Conservation (phyloP, 2,329 filamentous ascomycete species). For the Sporothrix curviconia region DNA sequence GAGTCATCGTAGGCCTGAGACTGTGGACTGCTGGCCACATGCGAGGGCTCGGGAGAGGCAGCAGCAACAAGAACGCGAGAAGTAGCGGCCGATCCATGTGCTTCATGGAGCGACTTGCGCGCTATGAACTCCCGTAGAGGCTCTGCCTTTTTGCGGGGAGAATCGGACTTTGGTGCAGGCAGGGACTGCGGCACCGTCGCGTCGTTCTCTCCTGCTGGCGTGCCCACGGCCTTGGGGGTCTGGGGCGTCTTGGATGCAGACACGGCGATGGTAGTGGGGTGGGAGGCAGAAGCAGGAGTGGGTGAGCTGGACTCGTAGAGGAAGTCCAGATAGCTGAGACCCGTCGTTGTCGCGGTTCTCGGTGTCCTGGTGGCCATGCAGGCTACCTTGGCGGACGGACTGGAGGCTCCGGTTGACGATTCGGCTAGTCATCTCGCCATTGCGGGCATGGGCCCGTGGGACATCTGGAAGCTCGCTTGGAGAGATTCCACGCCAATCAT, state of each 20-base stretch:
- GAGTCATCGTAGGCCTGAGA: conserved; percentile 42
- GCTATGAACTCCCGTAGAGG: conserved; percentile 16
- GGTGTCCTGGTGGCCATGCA: neutral
- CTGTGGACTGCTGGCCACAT: conserved; percentile 20
- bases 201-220: neutral
- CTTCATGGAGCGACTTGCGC: conserved; percentile 15
- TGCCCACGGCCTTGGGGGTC: neutral
- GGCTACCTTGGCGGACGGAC: conserved; percentile 37
- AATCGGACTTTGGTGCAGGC: neutral
- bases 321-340: conserved; percentile 15
- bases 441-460: conserved; percentile 42
- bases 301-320: conserved; percentile 9
- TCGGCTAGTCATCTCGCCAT: conserved; percentile 49
- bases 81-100: neutral
- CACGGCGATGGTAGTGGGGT: neutral
- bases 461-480: conserved; percentile 17
- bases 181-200: neutral
- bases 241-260: neutral
- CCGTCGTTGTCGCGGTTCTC: conserved; percentile 5
- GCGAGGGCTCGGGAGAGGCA: neutral
- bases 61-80: neutral
- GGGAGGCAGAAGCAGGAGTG: neutral
- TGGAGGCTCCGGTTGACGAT: conserved; percentile 52
- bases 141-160: conserved; percentile 15
- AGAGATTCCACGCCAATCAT: conserved; percentile 22